These are phyloP conservation scores for Diatrype stigma DNA, from an alignment of 2,329 filamentous ascomycete species.

Conservation along the genomic window DNA sequence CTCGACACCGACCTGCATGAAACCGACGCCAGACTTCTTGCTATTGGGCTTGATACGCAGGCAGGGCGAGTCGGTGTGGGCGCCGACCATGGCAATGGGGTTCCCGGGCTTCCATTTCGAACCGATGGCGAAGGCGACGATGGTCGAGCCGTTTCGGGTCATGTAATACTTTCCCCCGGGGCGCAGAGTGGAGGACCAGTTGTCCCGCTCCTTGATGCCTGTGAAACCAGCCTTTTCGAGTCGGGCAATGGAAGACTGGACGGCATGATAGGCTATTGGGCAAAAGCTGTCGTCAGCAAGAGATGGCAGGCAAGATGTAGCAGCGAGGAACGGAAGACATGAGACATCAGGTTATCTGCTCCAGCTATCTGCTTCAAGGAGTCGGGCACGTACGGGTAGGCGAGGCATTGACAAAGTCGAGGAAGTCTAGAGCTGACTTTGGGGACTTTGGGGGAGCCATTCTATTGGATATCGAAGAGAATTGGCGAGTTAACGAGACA, in stretches of 20 bases:
- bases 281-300: conserved; percentile 10
- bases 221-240: conserved; percentile 82
- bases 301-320: conserved; percentile 3
- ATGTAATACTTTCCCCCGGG: conserved; percentile 95
- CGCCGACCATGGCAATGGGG: conserved; percentile 86
- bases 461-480: conserved; percentile 20
- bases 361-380: no score
- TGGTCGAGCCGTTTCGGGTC: conserved; percentile 87
- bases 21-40: conserved; percentile 81
- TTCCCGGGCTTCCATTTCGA: conserved; percentile 88
- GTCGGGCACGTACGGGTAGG: conserved; percentile 74
- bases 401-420: conserved; percentile 90
- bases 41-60: conserved; percentile 91
- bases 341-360: no score
- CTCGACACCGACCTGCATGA: conserved; percentile 92
- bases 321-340: conserved; percentile 7
- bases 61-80: conserved; percentile 92
- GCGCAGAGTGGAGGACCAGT: conserved; percentile 74
- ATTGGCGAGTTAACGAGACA: conserved; percentile 2
- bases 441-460: conserved; percentile 52
- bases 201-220: conserved; percentile 84
- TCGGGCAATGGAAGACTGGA: conserved; percentile 70
- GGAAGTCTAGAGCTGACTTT: conserved; percentile 70
- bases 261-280: conserved; percentile 81
- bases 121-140: conserved; percentile 89